phyloP scores from a whole-genome alignment of 805 yeast species.

The Yarrowia alimentaria region DNA sequence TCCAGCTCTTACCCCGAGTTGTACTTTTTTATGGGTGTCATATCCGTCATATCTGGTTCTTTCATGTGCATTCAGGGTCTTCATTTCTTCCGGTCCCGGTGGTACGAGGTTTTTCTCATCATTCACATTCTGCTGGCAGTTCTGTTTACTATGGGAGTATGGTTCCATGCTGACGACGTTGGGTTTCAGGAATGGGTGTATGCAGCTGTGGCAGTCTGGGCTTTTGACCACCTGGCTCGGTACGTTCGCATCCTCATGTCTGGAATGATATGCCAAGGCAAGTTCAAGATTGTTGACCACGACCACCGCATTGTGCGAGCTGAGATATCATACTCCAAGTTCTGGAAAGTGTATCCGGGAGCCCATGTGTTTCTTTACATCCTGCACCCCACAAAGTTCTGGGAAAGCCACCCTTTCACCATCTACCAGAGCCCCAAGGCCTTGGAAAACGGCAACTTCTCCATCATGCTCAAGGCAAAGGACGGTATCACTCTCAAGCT shows the following conservation, averaged over 20 bases:
- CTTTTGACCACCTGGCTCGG: conserved; percentile 61
- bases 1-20: conserved; percentile 32
- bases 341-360: conserved; percentile 37
- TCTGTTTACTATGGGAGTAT: conserved; percentile 55
- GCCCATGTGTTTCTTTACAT: conserved; percentile 22
- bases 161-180: conserved; percentile 52
- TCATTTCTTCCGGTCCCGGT: conserved; percentile 47
- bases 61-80: conserved; percentile 45
- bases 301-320: conserved; percentile 41
- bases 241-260: conserved; percentile 52
- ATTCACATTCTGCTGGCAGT: conserved; percentile 57
- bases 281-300: conserved; percentile 51
- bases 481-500: conserved; percentile 52
- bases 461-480: conserved; percentile 52
- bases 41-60: conserved; percentile 43
- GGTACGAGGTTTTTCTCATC: conserved; percentile 59
- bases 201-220: conserved; percentile 63
- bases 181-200: conserved; percentile 58
- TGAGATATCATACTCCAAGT: conserved; percentile 38
- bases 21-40: conserved; percentile 38
- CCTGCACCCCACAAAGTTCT: conserved; percentile 46
- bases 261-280: conserved; percentile 50
- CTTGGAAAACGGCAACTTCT: conserved; percentile 45
- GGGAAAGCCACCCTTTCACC: conserved; percentile 79
- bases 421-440: conserved; percentile 34